Percentiles rank a stretch among this genome's conserved stretches.
Evolutionary conservation across 78 protist genomes (phyloP).

Genomic region (slime mould (Dictyostelium discoideum)): dicty_2.7 NC_007090.3:4876001-4876500

Average conservation of each 20-base stretch:
- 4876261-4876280: neutral
- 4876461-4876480: slow-evolving; percentile 57
- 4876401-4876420: slow-evolving; percentile 68
- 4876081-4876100: slow-evolving; percentile 15
- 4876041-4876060: slow-evolving; percentile 40
- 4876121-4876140: neutral
- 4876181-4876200: neutral
- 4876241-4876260: neutral
- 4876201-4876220: neutral
- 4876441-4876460: slow-evolving; percentile 55
- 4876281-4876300: neutral
- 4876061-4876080: neutral
- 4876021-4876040: slow-evolving; percentile 45
- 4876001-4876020: slow-evolving; percentile 68
- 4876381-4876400: slow-evolving; percentile 26
- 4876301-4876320: neutral
- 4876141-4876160: neutral
- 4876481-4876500: slow-evolving; percentile 69
- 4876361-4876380: slow-evolving; percentile 12
- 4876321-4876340: neutral
- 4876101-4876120: slow-evolving; percentile 74
- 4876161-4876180: slow-evolving; percentile 11
- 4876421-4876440: slow-evolving; percentile 47
- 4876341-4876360: neutral
- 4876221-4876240: neutral